Base-by-base conservation (phyloP, 2,329 filamentous ascomycete genomes). In the Colletotrichum kahawae region DNA sequence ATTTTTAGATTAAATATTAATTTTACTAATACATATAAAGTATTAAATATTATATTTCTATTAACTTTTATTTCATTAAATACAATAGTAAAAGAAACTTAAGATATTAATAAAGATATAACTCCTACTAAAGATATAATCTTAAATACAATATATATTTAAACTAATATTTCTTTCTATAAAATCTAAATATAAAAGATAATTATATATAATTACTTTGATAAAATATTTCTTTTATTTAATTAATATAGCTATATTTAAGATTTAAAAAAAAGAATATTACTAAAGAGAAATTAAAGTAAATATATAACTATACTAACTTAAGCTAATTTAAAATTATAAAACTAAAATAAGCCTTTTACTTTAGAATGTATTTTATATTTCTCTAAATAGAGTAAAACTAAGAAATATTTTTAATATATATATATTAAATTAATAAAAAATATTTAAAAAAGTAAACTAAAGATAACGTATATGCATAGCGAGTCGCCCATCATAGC, bases 201-300 rank as follows among this genome's bases (percentile, higher is more conserved):
- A 24, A 27, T 56, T 24, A 56, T 24, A 24, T 51, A 21, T 51
- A 51, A 24, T 8, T 21, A 27, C 24, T 29, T 8, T 56, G 14
- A 24, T 56, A 14, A 56, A 56, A 6, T 14, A 56, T 24, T 5
- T 27, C 4, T 21, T 6, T 2, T 24, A 27, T 29, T 24, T 56
- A 36, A 7, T 1, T 36, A 36, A 1, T 36, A 36, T 36, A 36
- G 14, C 6, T 36, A 36, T 36, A 36, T 3, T 7, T 36, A 36
- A 4, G 6, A 4, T 14, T 1, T 36, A 16, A 7, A 7, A 7
- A 36, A 36, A 3, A 36, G 1, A 36, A 14, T 36, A 16, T 1
- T 36, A 36, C 6, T 1, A 4, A 36, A 56, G 6, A 21, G 5
- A 0, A 56, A 3, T 7, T 24, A 56, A 0, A 21, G 0, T 56